Evolutionary conservation across 352 stramenopile genomes (phyloP), one percentile per base, ranked within the genome.

Genomic region (Aphanomyces cochlioides): DNA sequence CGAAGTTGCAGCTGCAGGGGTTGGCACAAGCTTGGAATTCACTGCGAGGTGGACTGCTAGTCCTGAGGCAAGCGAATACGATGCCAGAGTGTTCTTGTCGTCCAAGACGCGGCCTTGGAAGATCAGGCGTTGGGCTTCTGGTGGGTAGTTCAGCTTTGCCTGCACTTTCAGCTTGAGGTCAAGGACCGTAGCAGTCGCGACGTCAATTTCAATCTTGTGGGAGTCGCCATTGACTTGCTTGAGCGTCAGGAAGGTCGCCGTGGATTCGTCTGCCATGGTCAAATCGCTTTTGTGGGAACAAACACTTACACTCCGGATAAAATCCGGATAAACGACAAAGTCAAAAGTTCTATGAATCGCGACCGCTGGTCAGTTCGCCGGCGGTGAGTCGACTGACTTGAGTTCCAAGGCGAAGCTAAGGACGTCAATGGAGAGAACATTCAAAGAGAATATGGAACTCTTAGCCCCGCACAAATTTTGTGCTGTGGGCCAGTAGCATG

Each of bases 21-120:
- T 73, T 0, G 77, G 82, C n/a, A 74, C 37, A 28, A 73, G 34
- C 21, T 61, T 73, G 34, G 43, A 70, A 7, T 76, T 79, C 19
- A 93, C 71, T 50, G 84, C 92, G 63, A 95, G 74, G 58, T 95
- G 87, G 63, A 95, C 59, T 36, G 85, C 84, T 68, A 85, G 89
- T 43, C 82, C 87, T 0, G 75, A 66, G 2, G 57, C 60, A 66
- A 95, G 79, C 72, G 78, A 74, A 78, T 95, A 95, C 15, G 86
- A 85, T 66, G 71, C 71, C 66, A 95, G 70, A 8, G 75, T 56
- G 58, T 88, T 86, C 56, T 79, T 82, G 74, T 95, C 76, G 73
- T 93, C 81, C 36, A 95, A 73, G 75, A 95, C 90, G 69, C 92
- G 85, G 17, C 87, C 87, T 72, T 95, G 85, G 74, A 95, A 95